These are phyloP conservation scores for Daldinia bambusicola DNA, from an alignment of 495 filamentous ascomycete genomes.

Conservation along the genomic window DNA sequence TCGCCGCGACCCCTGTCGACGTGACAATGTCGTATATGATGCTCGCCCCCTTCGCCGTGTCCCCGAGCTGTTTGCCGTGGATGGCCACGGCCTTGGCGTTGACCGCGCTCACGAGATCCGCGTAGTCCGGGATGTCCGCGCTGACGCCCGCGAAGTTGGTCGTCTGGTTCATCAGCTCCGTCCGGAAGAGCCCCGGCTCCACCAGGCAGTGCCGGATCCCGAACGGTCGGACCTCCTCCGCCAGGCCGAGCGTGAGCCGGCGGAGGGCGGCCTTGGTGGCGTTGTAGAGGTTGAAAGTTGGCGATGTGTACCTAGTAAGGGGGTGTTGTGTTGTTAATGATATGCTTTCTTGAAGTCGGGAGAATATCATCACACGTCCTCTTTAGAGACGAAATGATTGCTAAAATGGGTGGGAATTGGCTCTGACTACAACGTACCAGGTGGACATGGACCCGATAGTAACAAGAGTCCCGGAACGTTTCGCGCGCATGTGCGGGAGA, in stretches of 20 bases:
- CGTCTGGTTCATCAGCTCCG: constrained; percentile 52
- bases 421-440: constrained; percentile 46
- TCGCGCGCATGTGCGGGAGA: constrained; percentile 56
- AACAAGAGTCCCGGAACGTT: constrained; percentile 54
- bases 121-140: constrained; percentile 37
- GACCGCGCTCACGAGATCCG: constrained; percentile 5
- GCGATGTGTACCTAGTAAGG: constrained; percentile 26
- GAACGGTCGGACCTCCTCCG: constrained; percentile 56
- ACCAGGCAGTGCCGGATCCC: constrained; percentile 57
- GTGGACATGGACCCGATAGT: constrained; percentile 61
- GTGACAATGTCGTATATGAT: constrained; percentile 53
- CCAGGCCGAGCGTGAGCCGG: constrained; percentile 53
- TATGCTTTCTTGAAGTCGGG: no score
- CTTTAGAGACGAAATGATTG: not conserved
- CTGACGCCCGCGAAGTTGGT: constrained; percentile 19
- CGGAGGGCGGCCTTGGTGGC: constrained; percentile 64
- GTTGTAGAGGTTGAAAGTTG: constrained; percentile 57
- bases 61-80: constrained; percentile 46
- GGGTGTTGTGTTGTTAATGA: not conserved
- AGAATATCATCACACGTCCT: no score
- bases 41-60: constrained; percentile 49
- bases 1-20: constrained; percentile 45
- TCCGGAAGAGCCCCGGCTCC: constrained; percentile 65
- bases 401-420: not conserved
- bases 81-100: not conserved